Percentiles rank a stretch among this genome's conserved stretches.
These are phyloP conservation scores for Echeveria elegans DNA, from an alignment of 164 flowering plant genomes.

Conservation along the genomic window DNA sequence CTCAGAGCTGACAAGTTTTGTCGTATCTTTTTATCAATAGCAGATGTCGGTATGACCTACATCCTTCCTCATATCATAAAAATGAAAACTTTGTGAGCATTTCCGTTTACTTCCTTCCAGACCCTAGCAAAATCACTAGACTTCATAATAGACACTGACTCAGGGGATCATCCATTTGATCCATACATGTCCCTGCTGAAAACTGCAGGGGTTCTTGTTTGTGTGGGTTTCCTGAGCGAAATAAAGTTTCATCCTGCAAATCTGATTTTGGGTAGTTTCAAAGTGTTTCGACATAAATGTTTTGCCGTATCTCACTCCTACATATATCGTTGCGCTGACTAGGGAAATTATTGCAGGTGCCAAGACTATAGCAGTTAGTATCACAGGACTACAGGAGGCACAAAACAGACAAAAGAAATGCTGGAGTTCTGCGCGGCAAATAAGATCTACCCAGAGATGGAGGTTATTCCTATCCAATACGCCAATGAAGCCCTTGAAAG, in stretches of 20 bases:
- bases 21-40: slow-evolving; percentile 53
- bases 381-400: neutral
- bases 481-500: neutral
- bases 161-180: slow-evolving; percentile 86
- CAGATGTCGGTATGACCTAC: slow-evolving; percentile 48
- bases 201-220: slow-evolving; percentile 44
- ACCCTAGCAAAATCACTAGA: slow-evolving; percentile 41
- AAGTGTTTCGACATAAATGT: neutral
- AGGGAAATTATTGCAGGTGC: slow-evolving; percentile 1
- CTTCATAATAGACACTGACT: slow-evolving; percentile 74
- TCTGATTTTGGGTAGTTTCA: slow-evolving; percentile 41
- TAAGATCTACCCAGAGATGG: neutral
- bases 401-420: neutral
- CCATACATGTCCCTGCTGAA: slow-evolving; percentile 64
- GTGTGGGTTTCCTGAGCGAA: slow-evolving; percentile 77
- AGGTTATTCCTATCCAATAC: neutral
- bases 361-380: neutral
- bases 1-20: slow-evolving; percentile 68
- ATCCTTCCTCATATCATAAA: neutral
- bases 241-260: slow-evolving; percentile 61
- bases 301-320: slow-evolving; percentile 6
- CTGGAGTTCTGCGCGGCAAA: neutral
- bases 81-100: neutral
- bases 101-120: slow-evolving; percentile 25
- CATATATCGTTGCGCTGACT: slow-evolving; percentile 35